Evolutionary conservation across 345 rosid species (phyloP), one percentile per base, ranked within the genome.

Genomic region (Eucalyptus tenuipes): DNA sequence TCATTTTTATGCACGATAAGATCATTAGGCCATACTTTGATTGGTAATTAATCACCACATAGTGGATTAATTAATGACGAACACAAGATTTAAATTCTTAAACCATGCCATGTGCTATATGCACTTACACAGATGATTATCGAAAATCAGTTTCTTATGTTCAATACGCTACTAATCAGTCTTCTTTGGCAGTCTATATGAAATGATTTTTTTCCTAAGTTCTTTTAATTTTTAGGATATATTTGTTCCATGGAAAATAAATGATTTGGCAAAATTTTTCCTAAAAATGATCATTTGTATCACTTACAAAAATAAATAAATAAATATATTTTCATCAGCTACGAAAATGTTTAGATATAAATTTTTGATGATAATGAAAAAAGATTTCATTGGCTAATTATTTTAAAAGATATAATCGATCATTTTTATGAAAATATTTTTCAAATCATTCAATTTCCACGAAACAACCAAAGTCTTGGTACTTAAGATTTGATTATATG

Each of bases 381-480:
- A 52, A 18, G 4, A 20, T 52, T 52, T 8, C 10, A 52, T 52
- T 20, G 25, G 25, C 25, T 52, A 52, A 18, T 52, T 20, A 8
- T 52, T 52, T 52, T 20, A 52, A 52, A 52, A 52, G 57, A 52
- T 52, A 52, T 52, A 52, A 52, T 52, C 0, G 0, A 52, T 52
- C 2, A 52, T 3, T 52, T 52, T 52, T 52, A 52, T 52, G 25
- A 52, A 20, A 52, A 52, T 20, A 20, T 52, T 20, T 52, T 52
- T 20, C 57, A 8, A 52, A 52, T 52, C 10, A 52, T 20, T 52
- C 0, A 52, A 0, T 52, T 52, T 52, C 2, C 25, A 52, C 10
- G 0, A 52, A 52, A 52, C 0, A 18, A 52, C 7, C 2, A 52
- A 1, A 52, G 57, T 2, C 25, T 52, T 20, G 25, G 5, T n/a